Conservation (phyloP, 2,329 filamentous ascomycete genomes). For the Cladophialophora yegresii region DNA sequence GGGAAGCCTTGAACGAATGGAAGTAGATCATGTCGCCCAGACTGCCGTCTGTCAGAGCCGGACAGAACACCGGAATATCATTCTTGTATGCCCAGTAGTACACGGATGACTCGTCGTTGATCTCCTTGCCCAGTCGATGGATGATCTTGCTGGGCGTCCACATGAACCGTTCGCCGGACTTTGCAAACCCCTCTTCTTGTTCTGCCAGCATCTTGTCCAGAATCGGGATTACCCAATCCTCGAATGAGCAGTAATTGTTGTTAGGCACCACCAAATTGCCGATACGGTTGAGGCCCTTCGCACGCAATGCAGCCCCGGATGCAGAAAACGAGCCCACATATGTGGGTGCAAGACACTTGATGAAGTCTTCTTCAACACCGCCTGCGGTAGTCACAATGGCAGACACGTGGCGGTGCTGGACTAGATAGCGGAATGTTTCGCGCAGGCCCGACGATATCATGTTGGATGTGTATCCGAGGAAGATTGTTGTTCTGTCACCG, state of each 20-base stretch:
- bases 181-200: constrained; percentile 76
- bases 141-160: constrained; percentile 97
- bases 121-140: constrained; percentile 84
- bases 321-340: constrained; percentile 87
- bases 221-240: constrained; percentile 96
- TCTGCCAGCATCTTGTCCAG: constrained; percentile 92
- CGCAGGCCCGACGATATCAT: constrained; percentile 93
- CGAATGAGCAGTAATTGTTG: constrained; percentile 94
- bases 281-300: constrained; percentile 89
- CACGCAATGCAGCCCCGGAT: constrained; percentile 73
- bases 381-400: constrained; percentile 94
- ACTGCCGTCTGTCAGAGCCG: constrained; percentile 90
- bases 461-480: constrained; percentile 96
- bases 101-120: constrained; percentile 86
- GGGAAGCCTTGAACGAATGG: constrained; percentile 89
- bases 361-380: constrained; percentile 94
- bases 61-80: constrained; percentile 94
- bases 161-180: constrained; percentile 66
- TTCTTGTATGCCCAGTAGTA: constrained; percentile 99
- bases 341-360: constrained; percentile 94
- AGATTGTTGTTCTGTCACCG: constrained; percentile 81
- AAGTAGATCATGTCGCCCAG: constrained; percentile 99
- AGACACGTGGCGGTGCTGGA: constrained; percentile 88
- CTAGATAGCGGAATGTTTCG: constrained; percentile 87
- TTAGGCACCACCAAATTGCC: constrained; percentile 96